phyloP scores from a whole-genome alignment of 164 flowering plant genomes.

The Litsea cubeba region DNA sequence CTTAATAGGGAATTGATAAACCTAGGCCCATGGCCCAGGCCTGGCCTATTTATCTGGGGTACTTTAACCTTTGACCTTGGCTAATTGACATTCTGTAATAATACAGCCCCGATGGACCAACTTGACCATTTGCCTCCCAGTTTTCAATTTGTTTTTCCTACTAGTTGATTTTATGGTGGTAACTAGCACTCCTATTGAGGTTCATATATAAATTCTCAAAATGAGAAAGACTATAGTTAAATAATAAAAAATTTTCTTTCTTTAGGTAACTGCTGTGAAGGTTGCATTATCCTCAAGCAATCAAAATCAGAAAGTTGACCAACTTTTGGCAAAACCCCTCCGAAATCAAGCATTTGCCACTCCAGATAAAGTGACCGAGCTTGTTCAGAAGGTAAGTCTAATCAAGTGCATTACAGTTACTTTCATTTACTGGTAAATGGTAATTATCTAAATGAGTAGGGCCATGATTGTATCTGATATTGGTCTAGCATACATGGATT shows the following conservation, averaged over 20 bases:
- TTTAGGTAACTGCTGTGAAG: constrained; percentile 87
- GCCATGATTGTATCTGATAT: too few relatives aligned
- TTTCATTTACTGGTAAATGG: too few relatives aligned
- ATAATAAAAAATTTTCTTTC: constrained; percentile 8
- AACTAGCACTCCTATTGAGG: neutral
- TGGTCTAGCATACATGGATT: too few relatives aligned
- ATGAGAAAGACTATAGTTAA: neutral
- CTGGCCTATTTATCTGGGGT: neutral
- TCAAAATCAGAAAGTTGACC: constrained; percentile 57
- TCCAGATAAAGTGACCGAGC: constrained; percentile 92
- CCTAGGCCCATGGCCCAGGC: neutral
- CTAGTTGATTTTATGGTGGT: neutral
- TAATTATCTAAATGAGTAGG: too few relatives aligned
- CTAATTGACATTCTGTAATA: neutral
- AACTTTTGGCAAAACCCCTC: constrained; percentile 65
- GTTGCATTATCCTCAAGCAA: constrained; percentile 73
- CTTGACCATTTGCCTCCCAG: neutral
- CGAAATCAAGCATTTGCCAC: constrained; percentile 92
- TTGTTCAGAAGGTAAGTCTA: constrained; percentile 75
- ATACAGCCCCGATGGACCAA: neutral
- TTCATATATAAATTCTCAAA: neutral
- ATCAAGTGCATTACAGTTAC: neutral
- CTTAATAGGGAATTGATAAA: too few relatives aligned
- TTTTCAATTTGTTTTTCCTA: neutral
- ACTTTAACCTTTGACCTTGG: neutral